Evolutionary conservation across 2,329 filamentous ascomycete species (phyloP), one percentile per base, ranked within the genome.

Genomic region (Gaeumannomyces tritici): DNA sequence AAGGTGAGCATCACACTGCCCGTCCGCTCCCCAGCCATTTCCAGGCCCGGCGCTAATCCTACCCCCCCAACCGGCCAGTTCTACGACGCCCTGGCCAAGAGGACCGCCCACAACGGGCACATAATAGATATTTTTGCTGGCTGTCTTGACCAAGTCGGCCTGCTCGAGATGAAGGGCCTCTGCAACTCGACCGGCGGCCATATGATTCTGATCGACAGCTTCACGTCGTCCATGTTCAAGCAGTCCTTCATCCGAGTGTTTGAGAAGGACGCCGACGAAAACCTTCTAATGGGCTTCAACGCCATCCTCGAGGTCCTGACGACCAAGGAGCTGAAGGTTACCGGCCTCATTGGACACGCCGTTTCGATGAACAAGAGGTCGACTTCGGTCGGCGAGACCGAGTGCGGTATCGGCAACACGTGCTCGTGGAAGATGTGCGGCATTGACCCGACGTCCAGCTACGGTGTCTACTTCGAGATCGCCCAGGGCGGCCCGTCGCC

Each of bases 391-490:
- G 95, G 95, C 61, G 95, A 99, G 79, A 98, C 95, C 0, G 95
- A 99, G 74, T 97, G 93, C 70, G 95, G 95, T 71, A 97, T 99
- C 69, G 95, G 95, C 67, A 98, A 98, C 73, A 99, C 95, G 0
- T 98, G 93, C 76, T 93, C 93, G 3, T 99, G 95, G 95, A 99
- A 99, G 78, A 97, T 99, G 93, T 98, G 95, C 71, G 93, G 92
- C 68, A 97, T 99, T 68, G 93, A 98, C 70, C 95, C 95, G 13
- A 89, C 87, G 62, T 87, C 95, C 35, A 97, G 92, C 70, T 98
- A 98, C 70, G 95, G 92, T 65, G 84, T 99, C 66, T 99, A 98
- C 77, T 99, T 98, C 70, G 95, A 99, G 75, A 96, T 99, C 72
- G 93, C 95, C 69, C 95, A 98, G 76, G 92, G 91, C 47, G 92